Evolutionary conservation across 768 basidiomycete genomes (phyloP).

Genomic region (Galerina sulciceps): DNA sequence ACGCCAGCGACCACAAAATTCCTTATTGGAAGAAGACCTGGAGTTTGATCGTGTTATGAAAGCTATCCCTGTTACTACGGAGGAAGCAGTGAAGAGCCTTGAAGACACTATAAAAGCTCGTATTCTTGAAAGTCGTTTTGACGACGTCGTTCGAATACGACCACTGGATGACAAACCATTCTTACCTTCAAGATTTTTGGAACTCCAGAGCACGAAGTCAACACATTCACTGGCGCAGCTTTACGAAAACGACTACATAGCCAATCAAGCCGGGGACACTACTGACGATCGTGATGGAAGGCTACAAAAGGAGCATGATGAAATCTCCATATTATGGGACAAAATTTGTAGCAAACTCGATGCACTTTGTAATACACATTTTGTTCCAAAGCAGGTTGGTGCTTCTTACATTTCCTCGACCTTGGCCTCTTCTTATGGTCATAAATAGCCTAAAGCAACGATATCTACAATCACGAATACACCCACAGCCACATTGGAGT

Average conservation of each 20-base stretch:
- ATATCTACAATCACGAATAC: slow-evolving; percentile 87
- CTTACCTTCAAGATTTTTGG: slow-evolving; percentile 87
- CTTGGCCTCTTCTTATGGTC: background rate
- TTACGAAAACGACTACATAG: slow-evolving; percentile 91
- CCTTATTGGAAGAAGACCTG: slow-evolving; percentile 90
- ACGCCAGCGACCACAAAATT: slow-evolving; percentile 85
- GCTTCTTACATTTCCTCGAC: background rate
- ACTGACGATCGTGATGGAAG: slow-evolving; percentile 88
- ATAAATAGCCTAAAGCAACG: slow-evolving; percentile 76
- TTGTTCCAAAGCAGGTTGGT: slow-evolving; percentile 89
- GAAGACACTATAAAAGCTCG: slow-evolving; percentile 92
- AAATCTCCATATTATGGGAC: slow-evolving; percentile 84
- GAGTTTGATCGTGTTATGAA: slow-evolving; percentile 93
- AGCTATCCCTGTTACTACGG: slow-evolving; percentile 86
- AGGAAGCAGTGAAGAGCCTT: slow-evolving; percentile 78
- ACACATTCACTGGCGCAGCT: slow-evolving; percentile 91
- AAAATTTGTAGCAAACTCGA: slow-evolving; percentile 87
- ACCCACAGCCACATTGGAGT: slow-evolving; percentile 83
- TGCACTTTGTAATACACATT: slow-evolving; percentile 93
- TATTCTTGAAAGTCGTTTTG: slow-evolving; percentile 83
- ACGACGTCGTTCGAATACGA: slow-evolving; percentile 89
- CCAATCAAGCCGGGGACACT: slow-evolving; percentile 56
- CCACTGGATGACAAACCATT: slow-evolving; percentile 85
- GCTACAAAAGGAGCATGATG: slow-evolving; percentile 85
- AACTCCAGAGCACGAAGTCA: slow-evolving; percentile 88